These are phyloP conservation scores for Halophytophthora batemanensis DNA, from an alignment of 352 stramenopile species.

Conservation along the genomic window DNA sequence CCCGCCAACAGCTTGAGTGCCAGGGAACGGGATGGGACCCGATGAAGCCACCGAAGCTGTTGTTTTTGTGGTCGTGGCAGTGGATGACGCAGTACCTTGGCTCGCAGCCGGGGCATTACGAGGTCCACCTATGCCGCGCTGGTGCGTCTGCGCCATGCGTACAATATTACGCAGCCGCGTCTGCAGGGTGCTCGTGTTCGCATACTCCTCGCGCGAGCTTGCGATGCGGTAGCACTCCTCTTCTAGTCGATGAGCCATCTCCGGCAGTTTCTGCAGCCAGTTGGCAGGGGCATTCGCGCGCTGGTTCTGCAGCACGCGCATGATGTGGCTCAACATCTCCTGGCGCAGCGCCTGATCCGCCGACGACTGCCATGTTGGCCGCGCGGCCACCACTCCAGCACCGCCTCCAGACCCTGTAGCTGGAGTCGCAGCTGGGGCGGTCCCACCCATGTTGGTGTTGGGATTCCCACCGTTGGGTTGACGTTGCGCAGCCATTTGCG, in stretches of 20 bases:
- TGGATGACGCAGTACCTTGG: too few relatives aligned
- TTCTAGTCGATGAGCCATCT: conserved; percentile 97
- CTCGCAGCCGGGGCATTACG: conserved; percentile 21
- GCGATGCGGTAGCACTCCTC: conserved; percentile 95
- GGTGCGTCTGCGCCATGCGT: conserved; percentile 64
- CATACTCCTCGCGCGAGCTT: conserved; percentile 91
- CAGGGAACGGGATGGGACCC: conserved; percentile 59
- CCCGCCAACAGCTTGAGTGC: conserved; percentile 36
- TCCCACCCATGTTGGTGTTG: conserved; percentile 16
- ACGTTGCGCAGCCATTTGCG: conserved; percentile 27
- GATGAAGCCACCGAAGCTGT: conserved; percentile 18
- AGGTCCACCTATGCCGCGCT: conserved; percentile 41
- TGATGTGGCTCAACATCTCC: conserved; percentile 90
- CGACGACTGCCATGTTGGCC: conserved; percentile 64
- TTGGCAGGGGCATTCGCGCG: conserved; percentile 94
- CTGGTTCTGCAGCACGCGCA: conserved; percentile 94
- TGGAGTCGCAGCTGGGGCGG: conserved; percentile 19
- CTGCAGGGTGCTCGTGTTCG: conserved; percentile 94
- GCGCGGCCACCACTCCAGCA: conserved; percentile 9
- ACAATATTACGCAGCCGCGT: conserved; percentile 94
- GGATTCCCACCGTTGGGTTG: conserved; percentile 25
- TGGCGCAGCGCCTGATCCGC: conserved; percentile 73
- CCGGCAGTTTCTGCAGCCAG: conserved; percentile 96
- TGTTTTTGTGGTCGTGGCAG: conserved; percentile 17
- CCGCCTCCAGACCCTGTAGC: neutral